Conservation (phyloP, 768 basidiomycete genomes). For the Coprinopsis sp. region DNA sequence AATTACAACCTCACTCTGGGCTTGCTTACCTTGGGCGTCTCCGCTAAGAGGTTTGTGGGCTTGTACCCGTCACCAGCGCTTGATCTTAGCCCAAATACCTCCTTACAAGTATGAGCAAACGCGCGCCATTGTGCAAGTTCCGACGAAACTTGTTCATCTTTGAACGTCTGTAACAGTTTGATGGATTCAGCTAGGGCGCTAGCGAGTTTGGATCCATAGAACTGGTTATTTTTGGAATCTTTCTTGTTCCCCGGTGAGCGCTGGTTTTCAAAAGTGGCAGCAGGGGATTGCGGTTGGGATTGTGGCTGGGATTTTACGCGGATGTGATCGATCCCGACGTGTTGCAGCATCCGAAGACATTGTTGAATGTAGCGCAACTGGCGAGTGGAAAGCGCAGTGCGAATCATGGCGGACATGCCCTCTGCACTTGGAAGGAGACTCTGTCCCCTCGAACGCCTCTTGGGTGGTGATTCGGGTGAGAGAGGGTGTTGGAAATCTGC, state of each 20-base stretch:
- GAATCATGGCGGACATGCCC: conserved; percentile 52
- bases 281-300: neutral
- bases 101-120: neutral
- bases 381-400: conserved; percentile 50
- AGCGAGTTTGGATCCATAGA: conserved; percentile 9
- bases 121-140: conserved; percentile 7
- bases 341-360: conserved; percentile 52
- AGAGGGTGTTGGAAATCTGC: conserved; percentile 50
- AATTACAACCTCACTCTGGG: no score
- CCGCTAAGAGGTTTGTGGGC: conserved; percentile 2
- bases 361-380: conserved; percentile 53
- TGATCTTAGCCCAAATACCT: neutral
- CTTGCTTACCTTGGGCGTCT: neutral
- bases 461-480: conserved; percentile 36
- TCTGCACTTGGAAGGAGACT: conserved; percentile 46
- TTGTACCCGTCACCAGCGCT: neutral
- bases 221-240: conserved; percentile 5
- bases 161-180: conserved; percentile 2
- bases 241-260: neutral
- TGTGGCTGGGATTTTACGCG: neutral
- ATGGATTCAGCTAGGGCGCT: neutral
- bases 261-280: neutral
- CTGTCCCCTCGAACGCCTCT: conserved; percentile 38
- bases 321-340: conserved; percentile 34
- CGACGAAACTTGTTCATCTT: neutral